These are phyloP conservation scores for Magnolia changhungtana DNA, from an alignment of 164 flowering plant species.

Conservation along the genomic window DNA sequence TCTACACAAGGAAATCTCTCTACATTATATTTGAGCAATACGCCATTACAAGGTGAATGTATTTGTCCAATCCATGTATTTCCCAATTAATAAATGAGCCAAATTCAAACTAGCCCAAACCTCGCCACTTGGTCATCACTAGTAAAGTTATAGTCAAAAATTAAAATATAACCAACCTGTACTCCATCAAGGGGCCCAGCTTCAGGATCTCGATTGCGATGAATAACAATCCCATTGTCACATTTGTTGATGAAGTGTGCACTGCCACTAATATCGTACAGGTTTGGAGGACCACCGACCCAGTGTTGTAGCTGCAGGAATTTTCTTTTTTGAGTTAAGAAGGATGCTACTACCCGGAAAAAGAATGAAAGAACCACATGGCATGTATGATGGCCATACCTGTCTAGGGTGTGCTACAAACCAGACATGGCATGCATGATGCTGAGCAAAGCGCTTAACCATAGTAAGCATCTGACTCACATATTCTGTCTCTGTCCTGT, in stretches of 20 bases:
- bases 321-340: slow-evolving; percentile 2
- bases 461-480: slow-evolving; percentile 95
- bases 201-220: slow-evolving; percentile 81
- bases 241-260: slow-evolving; percentile 99
- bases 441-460: slow-evolving; percentile 92
- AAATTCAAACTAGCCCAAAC: background rate
- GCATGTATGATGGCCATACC: slow-evolving; percentile 36
- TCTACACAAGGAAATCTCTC: too few relatives aligned
- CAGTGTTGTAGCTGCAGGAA: slow-evolving; percentile 69
- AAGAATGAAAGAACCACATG: background rate
- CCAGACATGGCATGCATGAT: slow-evolving; percentile 97
- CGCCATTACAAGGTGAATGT: background rate
- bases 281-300: slow-evolving; percentile 84
- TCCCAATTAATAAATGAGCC: background rate
- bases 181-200: slow-evolving; percentile 79
- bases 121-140: background rate
- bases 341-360: background rate
- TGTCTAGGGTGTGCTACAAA: slow-evolving; percentile 99
- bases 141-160: background rate
- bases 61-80: background rate
- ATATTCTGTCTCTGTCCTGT: slow-evolving; percentile 98
- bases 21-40: too few relatives aligned
- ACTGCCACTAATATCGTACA: slow-evolving; percentile 99
- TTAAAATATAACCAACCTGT: slow-evolving; percentile 42
- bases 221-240: slow-evolving; percentile 96